Conservation (phyloP, 495 filamentous ascomycete species). For the Daldinia caldariorum region DNA sequence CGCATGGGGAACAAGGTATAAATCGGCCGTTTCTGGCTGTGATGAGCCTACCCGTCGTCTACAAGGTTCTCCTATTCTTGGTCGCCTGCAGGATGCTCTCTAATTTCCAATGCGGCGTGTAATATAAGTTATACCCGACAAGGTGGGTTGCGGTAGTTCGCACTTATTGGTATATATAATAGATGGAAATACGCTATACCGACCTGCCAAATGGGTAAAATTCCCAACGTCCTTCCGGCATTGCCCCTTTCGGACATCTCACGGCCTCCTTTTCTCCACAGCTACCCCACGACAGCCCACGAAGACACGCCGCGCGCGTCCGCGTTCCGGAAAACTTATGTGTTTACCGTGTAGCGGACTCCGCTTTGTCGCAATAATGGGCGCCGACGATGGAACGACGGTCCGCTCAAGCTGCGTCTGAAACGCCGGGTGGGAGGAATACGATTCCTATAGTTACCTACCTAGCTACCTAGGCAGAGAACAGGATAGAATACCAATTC, state of each 20-base stretch:
- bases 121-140: constrained; percentile 25
- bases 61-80: constrained; percentile 27
- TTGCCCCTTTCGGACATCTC: constrained; percentile 41
- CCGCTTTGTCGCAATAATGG: constrained; percentile 21
- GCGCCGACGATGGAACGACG: constrained; percentile 45
- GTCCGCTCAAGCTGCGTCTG: constrained; percentile 24
- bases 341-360: constrained; percentile 8
- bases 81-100: constrained; percentile 16
- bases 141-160: constrained; percentile 39
- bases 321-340: constrained; percentile 10
- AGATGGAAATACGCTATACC: constrained; percentile 22
- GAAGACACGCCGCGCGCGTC: constrained; percentile 16
- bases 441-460: constrained; percentile 20
- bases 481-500: constrained; percentile 23
- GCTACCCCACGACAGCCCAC: constrained; percentile 33
- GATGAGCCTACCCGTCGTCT: constrained; percentile 6
- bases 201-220: constrained; percentile 32
- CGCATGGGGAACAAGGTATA: neutral
- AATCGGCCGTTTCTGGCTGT: constrained; percentile 6
- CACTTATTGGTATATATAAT: constrained; percentile 25
- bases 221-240: constrained; percentile 40
- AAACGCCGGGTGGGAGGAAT: constrained; percentile 15
- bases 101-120: constrained; percentile 27
- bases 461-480: neutral
- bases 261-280: constrained; percentile 29